phyloP scores from a whole-genome alignment of 208 protist genomes.

The Sergeia podlipaevii region DNA sequence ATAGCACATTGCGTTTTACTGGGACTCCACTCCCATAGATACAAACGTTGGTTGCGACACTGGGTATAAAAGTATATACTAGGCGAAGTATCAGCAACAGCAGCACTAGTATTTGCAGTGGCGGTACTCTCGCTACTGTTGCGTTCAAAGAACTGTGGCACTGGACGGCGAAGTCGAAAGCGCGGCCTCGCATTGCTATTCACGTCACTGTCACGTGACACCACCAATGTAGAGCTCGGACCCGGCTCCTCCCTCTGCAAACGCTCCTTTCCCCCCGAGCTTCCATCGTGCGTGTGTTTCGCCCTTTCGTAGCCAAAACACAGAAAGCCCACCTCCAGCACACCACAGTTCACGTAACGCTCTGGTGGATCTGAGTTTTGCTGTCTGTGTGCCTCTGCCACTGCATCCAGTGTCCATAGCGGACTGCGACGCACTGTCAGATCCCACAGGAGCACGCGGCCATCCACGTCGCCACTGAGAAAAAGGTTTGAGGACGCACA shows the following conservation, averaged over 20 bases:
- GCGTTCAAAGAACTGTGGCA: not conserved
- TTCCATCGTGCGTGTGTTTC: no score
- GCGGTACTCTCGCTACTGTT: not conserved
- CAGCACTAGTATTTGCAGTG: not conserved
- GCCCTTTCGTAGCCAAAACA: no score
- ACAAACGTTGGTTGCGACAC: constrained; percentile 68
- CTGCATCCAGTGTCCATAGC: constrained; percentile 32
- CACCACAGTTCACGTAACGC: constrained; percentile 14
- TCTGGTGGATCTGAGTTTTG: no score
- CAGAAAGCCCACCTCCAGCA: constrained; percentile 33
- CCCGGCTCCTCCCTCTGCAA: no score
- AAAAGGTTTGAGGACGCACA: constrained; percentile 30
- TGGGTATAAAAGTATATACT: constrained; percentile 67
- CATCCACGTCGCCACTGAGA: constrained; percentile 67
- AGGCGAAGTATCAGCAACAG: no score
- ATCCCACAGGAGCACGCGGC: constrained; percentile 67
- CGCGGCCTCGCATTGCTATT: no score
- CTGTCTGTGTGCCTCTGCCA: constrained; percentile 10
- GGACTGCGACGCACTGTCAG: constrained; percentile 39
- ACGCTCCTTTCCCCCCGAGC: no score
- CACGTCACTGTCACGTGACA: no score
- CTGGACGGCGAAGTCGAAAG: no score
- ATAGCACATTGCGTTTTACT: not conserved
- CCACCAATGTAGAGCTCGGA: no score
- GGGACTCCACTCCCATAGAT: constrained; percentile 42